Conservation (phyloP, 257 asterid species). For the Solanum piurae region DNA sequence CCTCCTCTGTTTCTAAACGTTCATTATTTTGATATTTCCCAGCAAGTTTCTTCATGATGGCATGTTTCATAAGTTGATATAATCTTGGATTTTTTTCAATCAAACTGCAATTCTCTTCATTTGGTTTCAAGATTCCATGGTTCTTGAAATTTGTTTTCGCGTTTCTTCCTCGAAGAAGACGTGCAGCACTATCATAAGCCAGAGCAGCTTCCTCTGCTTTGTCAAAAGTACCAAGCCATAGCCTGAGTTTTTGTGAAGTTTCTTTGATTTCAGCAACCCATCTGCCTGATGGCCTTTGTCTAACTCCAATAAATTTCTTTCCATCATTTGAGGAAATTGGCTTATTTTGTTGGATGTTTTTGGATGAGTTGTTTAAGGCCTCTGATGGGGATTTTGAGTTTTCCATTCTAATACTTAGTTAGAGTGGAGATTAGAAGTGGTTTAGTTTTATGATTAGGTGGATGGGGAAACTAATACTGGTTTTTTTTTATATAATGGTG, state of each 20-base stretch:
- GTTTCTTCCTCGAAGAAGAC: constrained; percentile 19
- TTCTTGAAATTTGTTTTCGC: constrained; percentile 25
- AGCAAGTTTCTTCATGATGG: constrained; percentile 15
- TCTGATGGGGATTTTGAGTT: constrained; percentile 3
- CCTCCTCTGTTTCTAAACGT: not conserved
- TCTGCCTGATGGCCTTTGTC: constrained; percentile 31
- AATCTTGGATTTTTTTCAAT: constrained; percentile 19
- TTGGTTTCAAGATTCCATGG: not conserved
- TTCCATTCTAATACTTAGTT: not conserved
- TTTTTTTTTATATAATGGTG: not conserved
- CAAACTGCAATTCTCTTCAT: constrained; percentile 11
- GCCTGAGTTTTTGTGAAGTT: constrained; percentile 20
- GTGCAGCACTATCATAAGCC: constrained; percentile 29
- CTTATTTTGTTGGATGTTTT: not conserved
- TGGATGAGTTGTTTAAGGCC: not conserved
- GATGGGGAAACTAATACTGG: not conserved
- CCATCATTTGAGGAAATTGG: not conserved
- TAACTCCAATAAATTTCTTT: constrained; percentile 19
- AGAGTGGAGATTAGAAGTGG: not conserved
- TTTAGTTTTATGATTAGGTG: not conserved
- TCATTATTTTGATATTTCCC: not conserved
- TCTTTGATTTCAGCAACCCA: constrained; percentile 33
- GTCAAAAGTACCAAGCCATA: constrained; percentile 31
- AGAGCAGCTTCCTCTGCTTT: constrained; percentile 27
- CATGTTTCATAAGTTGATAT: constrained; percentile 15